Evolutionary conservation across 148 eudicot genomes (phyloP), one percentile per base, ranked within the genome.

Genomic region (Rhododendron henanense): DNA sequence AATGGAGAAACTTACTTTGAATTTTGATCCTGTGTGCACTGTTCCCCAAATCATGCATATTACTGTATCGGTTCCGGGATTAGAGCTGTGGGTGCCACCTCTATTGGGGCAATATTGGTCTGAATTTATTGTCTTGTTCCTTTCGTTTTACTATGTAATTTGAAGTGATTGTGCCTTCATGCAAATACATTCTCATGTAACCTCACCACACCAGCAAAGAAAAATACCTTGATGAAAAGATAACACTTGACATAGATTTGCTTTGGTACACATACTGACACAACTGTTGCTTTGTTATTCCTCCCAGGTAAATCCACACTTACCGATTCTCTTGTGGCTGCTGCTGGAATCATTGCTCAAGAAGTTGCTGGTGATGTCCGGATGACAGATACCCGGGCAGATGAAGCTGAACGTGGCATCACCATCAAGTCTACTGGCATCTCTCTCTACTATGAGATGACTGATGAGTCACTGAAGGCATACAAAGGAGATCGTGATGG

Each of bases 341-440:
- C 96, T 89, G 96, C 96, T 86, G 96, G 96, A 87, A 94, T 94
- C 69, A 94, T 92, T 84, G 94, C 96, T 63, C 96, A 94, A 87
- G 96, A 94, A 85, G 93, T 89, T 83, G 96, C 96, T 79, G 96
- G 96, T 79, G 96, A 94, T 94, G 96, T 94, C 53, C 92, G 96
- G 19, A 94, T 94, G 96, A 94, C 96, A 51, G 96, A 94, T 87
- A 94, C 94, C 77, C 93, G 96, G 75, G 94, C 94, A 0, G 96
- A 94, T 90, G 96, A 94, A 88, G 96, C 96, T 63, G 96, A 94
- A 76, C 94, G 96, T 85, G 96, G 96, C 81, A 94, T 94, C 89
- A 94, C 96, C 84, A 94, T 94, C 90, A 94, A 94, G 89, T 94
- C 96, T 45, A 94, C 94, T 47, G 96, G 96, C 15, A 94, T 94